Evolutionary conservation across 2,329 filamentous ascomycete species (phyloP), one percentile per base, ranked within the genome.

Genomic region (Neofusicoccum cordaticola): DNA sequence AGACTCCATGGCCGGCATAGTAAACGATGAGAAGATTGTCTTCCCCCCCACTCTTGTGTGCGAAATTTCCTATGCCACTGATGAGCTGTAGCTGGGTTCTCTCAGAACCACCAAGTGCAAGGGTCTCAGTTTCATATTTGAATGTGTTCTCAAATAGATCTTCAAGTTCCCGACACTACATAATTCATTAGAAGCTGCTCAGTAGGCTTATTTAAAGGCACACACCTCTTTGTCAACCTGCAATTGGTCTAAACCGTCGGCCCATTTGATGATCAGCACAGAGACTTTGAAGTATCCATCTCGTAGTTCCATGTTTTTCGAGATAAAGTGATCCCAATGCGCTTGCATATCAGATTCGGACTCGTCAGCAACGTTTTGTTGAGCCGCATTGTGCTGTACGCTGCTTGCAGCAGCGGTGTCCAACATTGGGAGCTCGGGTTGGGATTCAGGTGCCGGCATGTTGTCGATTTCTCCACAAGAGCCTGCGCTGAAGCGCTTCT

Each of bases 21-120:
- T 69, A 69, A 9, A 70, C 45, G 13, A 73, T 71, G 34, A 73
- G 63, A 1, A 73, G 66, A 42, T 67, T 70, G 34, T 69, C 39
- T 2, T 56, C 58, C 0, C 58, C 64, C 48, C 67, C 70, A 15
- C 70, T 9, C 4, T 69, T 51, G 6, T 39, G 41, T 15, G 67
- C 53, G 34, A 67, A 68, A 8, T 31, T 31, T 1, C 39, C 17
- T 4, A 71, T 51, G 1, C 35, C 63, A 2, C n/a, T 42, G 2
- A 65, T 17, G 1, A 72, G 64, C 53, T 70, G 66, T 8, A 60
- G 27, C 44, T 69, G 56, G 4, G 65, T 47, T 5, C 63, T 64
- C 11, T 37, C 22, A 12, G 39, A 19, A 8, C 64, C 47, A 4
- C 19, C 19, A 22, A 66, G 52, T 5, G 63, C 45, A 4, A 58